Evolutionary conservation across 768 basidiomycete species (phyloP), one percentile per base, ranked within the genome.

Genomic region (Omphalotus guepiniiformis): DNA sequence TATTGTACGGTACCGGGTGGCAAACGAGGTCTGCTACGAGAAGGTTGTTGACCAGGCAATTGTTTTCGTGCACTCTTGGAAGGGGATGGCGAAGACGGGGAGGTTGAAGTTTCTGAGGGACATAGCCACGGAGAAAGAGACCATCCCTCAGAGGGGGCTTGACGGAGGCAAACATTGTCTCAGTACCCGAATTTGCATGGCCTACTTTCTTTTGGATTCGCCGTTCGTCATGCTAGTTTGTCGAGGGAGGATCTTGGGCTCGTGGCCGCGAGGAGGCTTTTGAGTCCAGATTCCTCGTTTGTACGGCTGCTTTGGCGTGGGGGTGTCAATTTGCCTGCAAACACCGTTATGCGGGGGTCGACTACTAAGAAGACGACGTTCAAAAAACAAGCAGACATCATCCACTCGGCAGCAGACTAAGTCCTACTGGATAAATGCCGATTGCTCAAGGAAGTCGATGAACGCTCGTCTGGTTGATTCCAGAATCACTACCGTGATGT

Each of bases 21-120:
- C 91, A 78, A 99, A 99, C 66, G 94, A 98, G 62, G 93, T 98
- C 18, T 95, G 94, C 67, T 99, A 99, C 71, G 95, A 98, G 66
- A 99, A 98, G 70, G 88, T 97, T 2, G 79, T 98, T 19, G 93
- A 97, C 54, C 92, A 98, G n/a, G 88, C 88, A 0, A 76, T 98
- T 29, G 93, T 98, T 11, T 99, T 99, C 58, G 96, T 99, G 1
- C 96, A 99, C 63, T 98, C 95, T 27, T 80, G 95, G 36, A 99
- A 99, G 68, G 96, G 98, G 69, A 98, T 96, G 0, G 89, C 93
- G 16, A 98, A 98, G 73, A 98, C 96, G 0, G 93, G 94, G 8
- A 85, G 81, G n/a, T n/a, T n/a, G n/a, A n/a, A n/a, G 58, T 97
- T 93, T 70, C 75, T 99, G 21, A 81, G 94, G 25, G 96, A 99